Conservation (phyloP, 306 rosid species). For the Prunus padus region DNA sequence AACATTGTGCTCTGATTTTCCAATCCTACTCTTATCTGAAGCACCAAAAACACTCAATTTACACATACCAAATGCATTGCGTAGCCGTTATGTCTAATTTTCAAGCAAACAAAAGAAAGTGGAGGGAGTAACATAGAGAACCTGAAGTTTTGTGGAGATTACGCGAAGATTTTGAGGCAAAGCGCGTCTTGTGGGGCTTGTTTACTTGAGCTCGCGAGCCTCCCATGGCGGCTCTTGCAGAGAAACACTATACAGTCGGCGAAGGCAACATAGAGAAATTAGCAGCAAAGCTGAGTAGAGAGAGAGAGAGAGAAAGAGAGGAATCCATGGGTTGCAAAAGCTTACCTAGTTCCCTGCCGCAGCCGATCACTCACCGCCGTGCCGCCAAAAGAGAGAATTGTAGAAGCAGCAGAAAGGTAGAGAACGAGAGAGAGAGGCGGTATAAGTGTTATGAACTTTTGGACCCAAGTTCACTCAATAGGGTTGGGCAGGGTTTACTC, state of each 20-base stretch:
- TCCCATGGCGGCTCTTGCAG: slow-evolving; percentile 46
- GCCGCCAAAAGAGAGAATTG: slow-evolving; percentile 12
- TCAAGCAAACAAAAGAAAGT: background rate
- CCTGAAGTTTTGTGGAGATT: slow-evolving; percentile 67
- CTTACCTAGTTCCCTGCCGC: background rate
- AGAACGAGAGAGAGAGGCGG: background rate
- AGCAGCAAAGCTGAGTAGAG: background rate
- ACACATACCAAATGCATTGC: background rate
- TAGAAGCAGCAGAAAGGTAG: background rate
- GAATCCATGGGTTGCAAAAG: background rate
- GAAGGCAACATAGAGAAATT: background rate
- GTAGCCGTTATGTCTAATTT: background rate
- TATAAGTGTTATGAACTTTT: background rate
- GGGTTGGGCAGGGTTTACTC: background rate
- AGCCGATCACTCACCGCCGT: background rate
- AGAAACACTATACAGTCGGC: slow-evolving; percentile 7
- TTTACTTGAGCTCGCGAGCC: slow-evolving; percentile 60
- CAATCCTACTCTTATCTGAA: slow-evolving; percentile 50
- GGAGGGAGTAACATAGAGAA: slow-evolving; percentile 15
- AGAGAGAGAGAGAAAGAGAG: background rate
- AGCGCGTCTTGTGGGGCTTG: slow-evolving; percentile 75
- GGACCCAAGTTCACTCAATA: background rate
- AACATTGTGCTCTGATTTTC: slow-evolving; percentile 54
- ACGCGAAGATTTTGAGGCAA: slow-evolving; percentile 70
- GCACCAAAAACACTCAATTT: slow-evolving; percentile 1